Evolutionary conservation across 805 yeast species (phyloP), one percentile per base, ranked within the genome.

Genomic region (Lachancea waltii): DNA sequence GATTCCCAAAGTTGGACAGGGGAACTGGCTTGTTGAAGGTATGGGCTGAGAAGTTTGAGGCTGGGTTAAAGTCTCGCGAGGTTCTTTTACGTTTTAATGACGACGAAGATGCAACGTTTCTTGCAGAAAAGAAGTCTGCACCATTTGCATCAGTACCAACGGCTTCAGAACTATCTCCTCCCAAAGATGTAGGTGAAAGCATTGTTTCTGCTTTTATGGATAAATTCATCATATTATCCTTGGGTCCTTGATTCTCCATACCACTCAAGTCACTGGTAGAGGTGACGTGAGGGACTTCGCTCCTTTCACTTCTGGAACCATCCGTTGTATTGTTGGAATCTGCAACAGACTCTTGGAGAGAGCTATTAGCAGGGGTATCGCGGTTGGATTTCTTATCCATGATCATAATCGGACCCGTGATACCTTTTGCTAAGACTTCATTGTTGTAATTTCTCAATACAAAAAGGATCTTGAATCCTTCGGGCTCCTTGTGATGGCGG

Each of bases 401-500:
- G 35, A 90, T 87, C 81, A 85, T 81, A 21, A 90, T 84, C 5
- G 86, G 77, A 7, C 79, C 64, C 1, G 95, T 76, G 6, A 81
- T 58, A 15, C 77, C 76, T 50, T 79, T 79, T 5, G 89, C 96
- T 13, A 90, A 70, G 4, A 86, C 69, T 17, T 70, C 67, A 16
- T 80, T 82, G 7, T 67, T 54, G 40, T 67, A 55, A 58, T 89
- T 78, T 44, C 76, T 79, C 35, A 90, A 54, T 3, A 82, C 75
- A 45, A 85, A 76, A 32, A 85, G 62, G 27, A 84, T 65, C 53
- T 76, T 77, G 66, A 89, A 90, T 1, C 98, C 98, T 28, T 72
- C 72, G n/a, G 79, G 67, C 45, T 89, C 95, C 47, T 79, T 77
- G 62, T 92, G 98, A 62, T 92, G 98, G 47, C 97, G 77, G 64